phyloP scores from a whole-genome alignment of 768 basidiomycete species.

The Scleroderma bovista region DNA sequence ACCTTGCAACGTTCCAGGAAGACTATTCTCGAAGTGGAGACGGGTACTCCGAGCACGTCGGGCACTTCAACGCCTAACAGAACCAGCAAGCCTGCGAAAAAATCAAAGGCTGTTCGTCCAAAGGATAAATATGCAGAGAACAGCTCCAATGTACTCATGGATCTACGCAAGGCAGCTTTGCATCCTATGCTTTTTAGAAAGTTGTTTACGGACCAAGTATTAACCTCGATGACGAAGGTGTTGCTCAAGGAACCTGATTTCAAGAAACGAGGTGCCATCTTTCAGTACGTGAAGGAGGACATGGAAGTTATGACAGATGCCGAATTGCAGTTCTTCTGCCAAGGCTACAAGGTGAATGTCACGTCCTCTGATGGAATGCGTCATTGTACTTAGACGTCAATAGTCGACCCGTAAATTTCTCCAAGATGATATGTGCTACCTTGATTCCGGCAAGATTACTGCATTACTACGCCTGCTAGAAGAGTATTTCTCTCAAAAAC shows the following conservation, averaged over 20 bases:
- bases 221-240: conserved; percentile 72
- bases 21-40: conserved; percentile 53
- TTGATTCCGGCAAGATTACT: conserved; percentile 84
- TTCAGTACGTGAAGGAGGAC: conserved; percentile 90
- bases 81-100: conserved; percentile 24
- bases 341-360: conserved; percentile 68
- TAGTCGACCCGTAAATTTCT: conserved; percentile 72
- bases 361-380: background rate
- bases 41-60: conserved; percentile 22
- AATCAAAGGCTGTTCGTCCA: conserved; percentile 33
- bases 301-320: conserved; percentile 99
- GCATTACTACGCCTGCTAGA: conserved; percentile 67
- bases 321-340: conserved; percentile 84
- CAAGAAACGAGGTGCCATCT: conserved; percentile 72
- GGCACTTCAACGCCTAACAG: conserved; percentile 26
- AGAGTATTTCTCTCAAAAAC: conserved; percentile 57
- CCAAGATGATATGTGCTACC: conserved; percentile 67
- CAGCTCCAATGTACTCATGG: conserved; percentile 93
- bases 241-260: conserved; percentile 91
- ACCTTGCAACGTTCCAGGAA: conserved; percentile 81
- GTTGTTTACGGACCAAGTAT: conserved; percentile 68
- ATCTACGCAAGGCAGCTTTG: conserved; percentile 90
- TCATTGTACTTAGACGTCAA: conserved; percentile 7
- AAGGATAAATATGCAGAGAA: conserved; percentile 78
- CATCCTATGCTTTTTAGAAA: conserved; percentile 96